A percentile compares a stretch with the other conserved stretches of the same genome.
Evolutionary conservation across 2,329 filamentous ascomycete genomes (phyloP).

Genomic region (Colletotrichum sp.): DNA sequence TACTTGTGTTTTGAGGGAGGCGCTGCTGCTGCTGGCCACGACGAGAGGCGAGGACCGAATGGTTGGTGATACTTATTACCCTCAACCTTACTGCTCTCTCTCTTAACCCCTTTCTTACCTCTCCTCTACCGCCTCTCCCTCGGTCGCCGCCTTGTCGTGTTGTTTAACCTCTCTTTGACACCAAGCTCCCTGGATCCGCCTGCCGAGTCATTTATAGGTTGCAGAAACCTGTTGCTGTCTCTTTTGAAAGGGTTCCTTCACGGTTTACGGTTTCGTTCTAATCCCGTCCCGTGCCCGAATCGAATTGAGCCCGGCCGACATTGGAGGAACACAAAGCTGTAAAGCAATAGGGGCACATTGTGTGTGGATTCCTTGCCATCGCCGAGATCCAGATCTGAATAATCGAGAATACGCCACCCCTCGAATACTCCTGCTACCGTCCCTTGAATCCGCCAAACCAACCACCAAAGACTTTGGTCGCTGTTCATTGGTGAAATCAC

Average conservation of each 20-base stretch:
- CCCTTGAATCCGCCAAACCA: not conserved
- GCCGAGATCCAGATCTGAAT: not conserved
- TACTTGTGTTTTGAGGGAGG: not conserved
- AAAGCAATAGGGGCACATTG: not conserved
- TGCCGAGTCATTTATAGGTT: slow-evolving; percentile 12
- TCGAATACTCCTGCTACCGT: not conserved
- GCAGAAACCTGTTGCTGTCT: not conserved
- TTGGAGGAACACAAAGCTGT: not conserved
- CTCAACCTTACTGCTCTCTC: not conserved
- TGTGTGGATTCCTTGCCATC: not conserved
- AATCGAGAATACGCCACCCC: not conserved
- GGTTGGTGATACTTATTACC: slow-evolving; percentile 6
- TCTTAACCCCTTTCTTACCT: not conserved
- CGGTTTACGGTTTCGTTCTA: not conserved
- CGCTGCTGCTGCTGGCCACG: not conserved
- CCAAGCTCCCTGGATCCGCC: not conserved
- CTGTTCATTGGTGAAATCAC: not conserved
- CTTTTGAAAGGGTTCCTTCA: not conserved
- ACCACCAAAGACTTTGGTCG: not conserved
- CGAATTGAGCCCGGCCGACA: not conserved
- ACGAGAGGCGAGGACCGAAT: not conserved
- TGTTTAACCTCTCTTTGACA: not conserved
- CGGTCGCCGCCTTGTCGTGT: slow-evolving; percentile 10
- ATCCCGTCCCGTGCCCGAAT: not conserved
- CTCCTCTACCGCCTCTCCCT: slow-evolving; percentile 13